phyloP scores from a whole-genome alignment of 2,329 filamentous ascomycete species.

The Stagonosporopsis chrysanthemi region DNA sequence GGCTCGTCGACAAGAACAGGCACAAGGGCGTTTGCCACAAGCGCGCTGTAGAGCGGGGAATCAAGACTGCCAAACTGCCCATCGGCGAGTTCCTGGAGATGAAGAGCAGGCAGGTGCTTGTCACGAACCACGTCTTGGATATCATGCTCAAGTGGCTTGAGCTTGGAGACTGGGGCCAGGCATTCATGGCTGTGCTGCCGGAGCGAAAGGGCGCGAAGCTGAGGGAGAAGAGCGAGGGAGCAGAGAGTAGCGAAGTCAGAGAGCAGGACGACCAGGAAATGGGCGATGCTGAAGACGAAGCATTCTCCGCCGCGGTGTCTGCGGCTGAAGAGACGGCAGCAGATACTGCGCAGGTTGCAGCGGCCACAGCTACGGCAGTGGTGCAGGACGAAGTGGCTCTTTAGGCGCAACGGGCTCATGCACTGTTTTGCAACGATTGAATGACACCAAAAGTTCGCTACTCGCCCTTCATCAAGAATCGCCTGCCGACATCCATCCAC shows the following conservation, averaged over 20 bases:
- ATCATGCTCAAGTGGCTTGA: slow-evolving; percentile 97
- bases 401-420: background rate
- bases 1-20: slow-evolving; percentile 93
- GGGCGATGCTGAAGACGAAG: slow-evolving; percentile 21
- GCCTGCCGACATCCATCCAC: slow-evolving; percentile 25
- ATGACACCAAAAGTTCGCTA: slow-evolving; percentile 16
- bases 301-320: background rate
- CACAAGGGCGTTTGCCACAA: slow-evolving; percentile 95
- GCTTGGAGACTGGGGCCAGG: slow-evolving; percentile 86
- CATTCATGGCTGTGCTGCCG: slow-evolving; percentile 87
- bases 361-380: slow-evolving; percentile 1
- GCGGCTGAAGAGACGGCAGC: slow-evolving; percentile 8
- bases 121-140: slow-evolving; percentile 95
- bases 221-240: slow-evolving; percentile 49
- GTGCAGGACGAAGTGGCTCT: slow-evolving; percentile 4
- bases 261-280: slow-evolving; percentile 22
- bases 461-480: slow-evolving; percentile 29
- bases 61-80: slow-evolving; percentile 88
- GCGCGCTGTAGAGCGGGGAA: slow-evolving; percentile 74
- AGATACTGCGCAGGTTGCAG: slow-evolving; percentile 10
- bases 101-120: slow-evolving; percentile 82
- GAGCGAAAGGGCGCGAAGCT: slow-evolving; percentile 84
- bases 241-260: slow-evolving; percentile 23
- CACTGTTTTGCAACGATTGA: slow-evolving; percentile 1
- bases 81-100: slow-evolving; percentile 97